Base-by-base conservation (phyloP, 2,329 filamentous ascomycete genomes). In the Colletotrichum spinosum region DNA sequence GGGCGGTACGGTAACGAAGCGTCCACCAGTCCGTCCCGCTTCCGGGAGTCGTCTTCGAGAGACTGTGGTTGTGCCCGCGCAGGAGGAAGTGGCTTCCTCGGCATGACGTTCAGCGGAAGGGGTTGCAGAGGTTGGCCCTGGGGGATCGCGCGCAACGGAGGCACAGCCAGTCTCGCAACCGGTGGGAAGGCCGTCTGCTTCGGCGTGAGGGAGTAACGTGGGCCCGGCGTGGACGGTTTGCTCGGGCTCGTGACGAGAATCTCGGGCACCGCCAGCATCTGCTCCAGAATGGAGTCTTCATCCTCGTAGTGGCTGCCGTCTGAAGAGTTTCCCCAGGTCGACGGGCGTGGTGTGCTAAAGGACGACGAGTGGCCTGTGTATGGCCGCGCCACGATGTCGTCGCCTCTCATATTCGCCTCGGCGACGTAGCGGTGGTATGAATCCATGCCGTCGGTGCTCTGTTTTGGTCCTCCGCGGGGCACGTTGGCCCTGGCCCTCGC, bases 1-100 rank as follows among this genome's bases (percentile, higher is more conserved):
- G 77, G 78, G 10, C 77, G 73, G 73, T 77, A 80, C 9, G 74
- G 73, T 0, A 79, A 64, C 8, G 70, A 49, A 8, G 73, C 69
- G 8, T 76, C 71, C 44, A 72, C 59, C n/a, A 74, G 57, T 4
- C 72, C 62, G 13, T 65, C 58, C 4, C 58, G 62, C 34, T 65
- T 65, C 15, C 38, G 49, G 10, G n/a, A 11, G 8, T 49, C 52
- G 3, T 56, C 52, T 2, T 39, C 41, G n/a, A 25, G 25, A 25
- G 5, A 25, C 25, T 25, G 25, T 25, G 48, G 48, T 41, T 25
- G 56, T 25, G 25, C 25, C 25, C 25, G 25, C 4, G 25, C 25
- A 25, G 25, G 25, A 25, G 25, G 25, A 5, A 25, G 25, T 25
- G 25, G 25, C 25, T 25, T 25, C 25, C 25, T 25, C 25, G 25